Percentiles rank a stretch among this genome's conserved stretches.
Conservation (phyloP, 257 asterid species). For the Nicotiana attenuata region DNA sequence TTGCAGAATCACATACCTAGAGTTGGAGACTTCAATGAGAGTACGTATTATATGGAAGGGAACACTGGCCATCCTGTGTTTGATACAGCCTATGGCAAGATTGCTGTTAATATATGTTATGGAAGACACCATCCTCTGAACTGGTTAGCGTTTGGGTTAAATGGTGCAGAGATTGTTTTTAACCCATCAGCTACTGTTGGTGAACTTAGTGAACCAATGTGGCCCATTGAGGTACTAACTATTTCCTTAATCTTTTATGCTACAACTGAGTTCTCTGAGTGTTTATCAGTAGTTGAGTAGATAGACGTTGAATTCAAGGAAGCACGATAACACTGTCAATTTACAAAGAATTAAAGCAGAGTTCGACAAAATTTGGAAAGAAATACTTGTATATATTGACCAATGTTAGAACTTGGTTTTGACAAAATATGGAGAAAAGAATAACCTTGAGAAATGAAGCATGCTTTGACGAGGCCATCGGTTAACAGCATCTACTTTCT, state of each 20-base stretch:
- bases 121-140: constrained; percentile 98
- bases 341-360: neutral
- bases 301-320: neutral
- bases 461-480: neutral
- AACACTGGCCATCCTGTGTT: constrained; percentile 96
- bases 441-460: neutral
- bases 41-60: constrained; percentile 98
- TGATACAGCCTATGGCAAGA: constrained; percentile 84
- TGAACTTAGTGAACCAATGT: constrained; percentile 99
- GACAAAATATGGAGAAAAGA: neutral
- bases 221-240: constrained; percentile 89
- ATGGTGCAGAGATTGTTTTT: constrained; percentile 92
- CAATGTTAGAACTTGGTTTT: neutral
- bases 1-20: constrained; percentile 95
- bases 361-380: neutral
- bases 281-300: neutral
- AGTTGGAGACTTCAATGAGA: constrained; percentile 96
- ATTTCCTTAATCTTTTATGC: neutral
- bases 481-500: neutral
- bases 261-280: neutral
- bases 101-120: constrained; percentile 90
- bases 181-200: constrained; percentile 98
- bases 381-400: neutral
- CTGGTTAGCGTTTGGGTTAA: constrained; percentile 93
- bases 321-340: neutral